A percentile compares a stretch with the other conserved stretches of the same genome.
Evolutionary conservation across 495 filamentous ascomycete species (phyloP).

Genomic region (Lindgomyces ingoldianus): DNA sequence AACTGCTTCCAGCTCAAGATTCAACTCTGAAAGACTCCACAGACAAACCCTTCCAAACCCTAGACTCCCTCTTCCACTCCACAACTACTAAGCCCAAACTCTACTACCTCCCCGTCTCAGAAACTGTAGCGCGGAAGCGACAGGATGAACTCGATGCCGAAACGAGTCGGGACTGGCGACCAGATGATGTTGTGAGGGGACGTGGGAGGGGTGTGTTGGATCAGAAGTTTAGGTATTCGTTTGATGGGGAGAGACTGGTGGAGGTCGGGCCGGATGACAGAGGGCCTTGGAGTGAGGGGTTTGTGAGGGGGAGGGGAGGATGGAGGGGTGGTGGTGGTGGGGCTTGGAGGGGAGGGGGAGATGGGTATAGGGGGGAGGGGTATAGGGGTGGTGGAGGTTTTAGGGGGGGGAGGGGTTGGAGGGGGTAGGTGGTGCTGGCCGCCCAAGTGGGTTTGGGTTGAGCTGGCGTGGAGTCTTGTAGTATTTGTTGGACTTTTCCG

Average conservation of each 20-base stretch:
- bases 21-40: background rate
- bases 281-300: slow-evolving; percentile 36
- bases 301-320: slow-evolving; percentile 43
- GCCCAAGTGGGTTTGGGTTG: background rate
- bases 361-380: slow-evolving; percentile 15
- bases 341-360: slow-evolving; percentile 5
- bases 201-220: slow-evolving; percentile 41
- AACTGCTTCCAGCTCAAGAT: background rate
- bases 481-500: too few species aligned
- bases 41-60: slow-evolving; percentile 45
- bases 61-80: slow-evolving; percentile 65
- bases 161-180: slow-evolving; percentile 52
- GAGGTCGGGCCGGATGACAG: slow-evolving; percentile 71
- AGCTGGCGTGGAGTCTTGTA: background rate
- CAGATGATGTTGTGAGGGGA: slow-evolving; percentile 19
- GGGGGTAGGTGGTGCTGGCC: background rate
- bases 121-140: slow-evolving; percentile 61
- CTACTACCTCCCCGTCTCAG: slow-evolving; percentile 62
- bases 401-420: slow-evolving; percentile 3
- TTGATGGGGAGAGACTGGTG: slow-evolving; percentile 70
- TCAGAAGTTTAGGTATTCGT: slow-evolving; percentile 73
- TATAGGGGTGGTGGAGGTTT: background rate
- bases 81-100: slow-evolving; percentile 62
- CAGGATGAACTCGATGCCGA: slow-evolving; percentile 62
- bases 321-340: slow-evolving; percentile 29